Evolutionary conservation across 148 eudicot species (phyloP), one percentile per base, ranked within the genome.

Genomic region (Diospyros kaki): DNA sequence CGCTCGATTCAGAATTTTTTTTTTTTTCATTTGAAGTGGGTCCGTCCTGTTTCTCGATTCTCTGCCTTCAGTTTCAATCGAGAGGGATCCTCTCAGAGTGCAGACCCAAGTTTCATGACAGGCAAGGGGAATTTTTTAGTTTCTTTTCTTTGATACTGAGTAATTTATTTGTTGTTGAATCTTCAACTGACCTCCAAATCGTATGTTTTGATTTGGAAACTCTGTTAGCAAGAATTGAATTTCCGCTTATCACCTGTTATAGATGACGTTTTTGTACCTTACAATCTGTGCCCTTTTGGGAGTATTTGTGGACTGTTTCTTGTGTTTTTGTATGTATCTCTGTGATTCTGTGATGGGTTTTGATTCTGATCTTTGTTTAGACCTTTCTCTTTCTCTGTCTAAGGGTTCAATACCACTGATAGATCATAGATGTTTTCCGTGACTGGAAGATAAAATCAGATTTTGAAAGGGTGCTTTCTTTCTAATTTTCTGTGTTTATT

Each of bases 351-450:
- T 8, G 15, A 51, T 69, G 62, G 59, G 54, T 59, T 77, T 53
- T 71, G 64, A 50, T 73, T 73, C 3, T 66, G 67, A 68, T 69
- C 63, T 69, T 64, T 68, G 71, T 64, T 14, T 75, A 13, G 9
- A 41, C 38, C 15, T 75, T 53, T 66, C 43, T 62, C 6, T n/a
- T 71, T 39, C 51, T 41, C 12, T 63, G 14, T 76, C 10, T 5
- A 1, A 59, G 45, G 40, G 38, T 13, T 61, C 28, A 46, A 58
- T 48, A 52, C 13, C 48, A 64, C 44, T 65, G 9, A 62, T 13
- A 1, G 28, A 9, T 51, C 38, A 15, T 60, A 39, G 4, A 61
- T 40, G 28, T 53, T 51, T 48, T 54, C 15, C 18, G 28, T 28
- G 28, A 28, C 28, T 28, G 28, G 28, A 28, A 28, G 28, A 28